These are phyloP conservation scores for Nakaseomyces kungkrabaensis DNA, from an alignment of 1,139 yeast species.

Conservation along the genomic window DNA sequence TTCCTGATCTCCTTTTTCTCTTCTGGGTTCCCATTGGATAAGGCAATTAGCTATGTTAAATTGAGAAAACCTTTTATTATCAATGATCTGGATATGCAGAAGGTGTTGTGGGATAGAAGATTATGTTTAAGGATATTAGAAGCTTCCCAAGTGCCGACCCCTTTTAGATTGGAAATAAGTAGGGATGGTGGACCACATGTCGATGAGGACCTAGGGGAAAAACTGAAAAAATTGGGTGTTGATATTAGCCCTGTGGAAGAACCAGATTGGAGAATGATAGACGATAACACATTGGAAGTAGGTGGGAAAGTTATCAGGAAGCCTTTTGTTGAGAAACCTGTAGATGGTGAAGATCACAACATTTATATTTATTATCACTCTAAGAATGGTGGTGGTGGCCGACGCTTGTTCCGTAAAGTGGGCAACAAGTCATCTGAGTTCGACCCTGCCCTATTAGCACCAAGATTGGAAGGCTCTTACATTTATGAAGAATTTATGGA, in stretches of 20 bases:
- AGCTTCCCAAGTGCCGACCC: slow-evolving; percentile 79
- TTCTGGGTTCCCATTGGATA: slow-evolving; percentile 92
- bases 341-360: slow-evolving; percentile 97
- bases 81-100: slow-evolving; percentile 85
- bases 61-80: slow-evolving; percentile 82
- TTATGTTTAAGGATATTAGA: slow-evolving; percentile 74
- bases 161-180: slow-evolving; percentile 75
- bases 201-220: slow-evolving; percentile 49
- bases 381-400: slow-evolving; percentile 93
- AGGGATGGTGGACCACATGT: slow-evolving; percentile 95
- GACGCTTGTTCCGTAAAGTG: slow-evolving; percentile 85
- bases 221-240: slow-evolving; percentile 52
- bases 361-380: slow-evolving; percentile 85
- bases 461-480: slow-evolving; percentile 85
- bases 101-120: slow-evolving; percentile 93
- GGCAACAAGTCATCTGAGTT: slow-evolving; percentile 96
- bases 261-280: slow-evolving; percentile 80
- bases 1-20: slow-evolving; percentile 87
- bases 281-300: slow-evolving; percentile 72
- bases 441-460: slow-evolving; percentile 65
- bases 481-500: slow-evolving; percentile 95
- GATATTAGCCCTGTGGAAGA: slow-evolving; percentile 45
- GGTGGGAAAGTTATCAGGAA: slow-evolving; percentile 64
- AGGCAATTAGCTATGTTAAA: slow-evolving; percentile 85
- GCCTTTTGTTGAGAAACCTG: slow-evolving; percentile 98